Evolutionary conservation across 208 protist genomes (phyloP).

Genomic region (Leptomonas pyrrhocoris): DNA sequence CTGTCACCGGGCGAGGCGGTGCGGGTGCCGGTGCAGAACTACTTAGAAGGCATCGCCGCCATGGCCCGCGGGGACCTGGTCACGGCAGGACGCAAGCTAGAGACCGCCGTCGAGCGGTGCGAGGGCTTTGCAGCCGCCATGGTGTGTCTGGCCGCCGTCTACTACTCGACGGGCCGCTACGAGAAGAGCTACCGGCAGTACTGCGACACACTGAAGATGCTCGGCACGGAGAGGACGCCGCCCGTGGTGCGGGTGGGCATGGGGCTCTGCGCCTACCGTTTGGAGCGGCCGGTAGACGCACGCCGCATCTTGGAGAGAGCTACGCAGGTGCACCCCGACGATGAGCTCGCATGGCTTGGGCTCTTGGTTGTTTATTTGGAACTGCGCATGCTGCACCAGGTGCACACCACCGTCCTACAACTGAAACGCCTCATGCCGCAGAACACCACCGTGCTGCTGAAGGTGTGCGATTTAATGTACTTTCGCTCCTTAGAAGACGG

Average conservation of each 20-base stretch:
- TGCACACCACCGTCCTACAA: constrained; percentile 53
- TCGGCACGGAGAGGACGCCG: constrained; percentile 65
- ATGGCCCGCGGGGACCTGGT: constrained; percentile 63
- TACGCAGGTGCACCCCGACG: constrained; percentile 59
- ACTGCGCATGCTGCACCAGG: constrained; percentile 56
- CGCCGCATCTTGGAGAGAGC: constrained; percentile 70
- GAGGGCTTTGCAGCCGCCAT: constrained; percentile 60
- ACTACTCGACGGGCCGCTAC: constrained; percentile 68
- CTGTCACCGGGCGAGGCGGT: constrained; percentile 22
- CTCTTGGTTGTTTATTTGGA: constrained; percentile 79
- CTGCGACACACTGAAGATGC: constrained; percentile 58
- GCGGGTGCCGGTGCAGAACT: constrained; percentile 49
- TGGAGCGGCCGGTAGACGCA: constrained; percentile 53
- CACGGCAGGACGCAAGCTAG: constrained; percentile 69
- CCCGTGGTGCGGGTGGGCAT: constrained; percentile 84
- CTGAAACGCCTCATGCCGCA: constrained; percentile 62
- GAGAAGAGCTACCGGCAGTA: constrained; percentile 79
- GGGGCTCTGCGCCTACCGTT: constrained; percentile 77
- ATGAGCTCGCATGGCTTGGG: constrained; percentile 78
- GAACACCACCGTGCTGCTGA: constrained; percentile 78
- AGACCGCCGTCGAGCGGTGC: constrained; percentile 57
- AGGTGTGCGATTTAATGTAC: constrained; percentile 83
- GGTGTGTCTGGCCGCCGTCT: constrained; percentile 73
- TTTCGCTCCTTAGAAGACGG: constrained; percentile 50
- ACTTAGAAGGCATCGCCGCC: constrained; percentile 75